These are phyloP conservation scores for Leucogyrophana mollusca DNA, from an alignment of 768 basidiomycete genomes.

Conservation along the genomic window DNA sequence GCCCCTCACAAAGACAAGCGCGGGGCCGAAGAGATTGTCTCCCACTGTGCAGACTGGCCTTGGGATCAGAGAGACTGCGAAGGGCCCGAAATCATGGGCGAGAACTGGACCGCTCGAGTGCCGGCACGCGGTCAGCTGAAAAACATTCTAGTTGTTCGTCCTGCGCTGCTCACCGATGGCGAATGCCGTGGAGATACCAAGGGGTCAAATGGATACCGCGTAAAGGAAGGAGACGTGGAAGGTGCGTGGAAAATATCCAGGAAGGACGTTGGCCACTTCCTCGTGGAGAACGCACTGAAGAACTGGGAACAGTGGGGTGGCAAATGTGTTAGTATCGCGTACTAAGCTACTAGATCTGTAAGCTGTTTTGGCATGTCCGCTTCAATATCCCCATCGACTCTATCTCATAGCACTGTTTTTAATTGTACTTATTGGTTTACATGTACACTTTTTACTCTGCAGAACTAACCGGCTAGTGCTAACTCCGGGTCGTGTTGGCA, in stretches of 20 bases:
- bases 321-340: conserved; percentile 48
- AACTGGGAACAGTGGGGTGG: conserved; percentile 56
- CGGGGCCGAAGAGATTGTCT: conserved; percentile 51
- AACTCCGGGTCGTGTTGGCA: too few species aligned
- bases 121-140: conserved; percentile 46
- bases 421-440: too few species aligned
- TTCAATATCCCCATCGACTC: too few species aligned
- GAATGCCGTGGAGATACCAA: conserved; percentile 34
- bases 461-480: too few species aligned
- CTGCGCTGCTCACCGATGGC: conserved; percentile 62
- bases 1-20: conserved; percentile 60
- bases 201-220: conserved; percentile 36
- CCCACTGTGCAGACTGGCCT: conserved; percentile 46
- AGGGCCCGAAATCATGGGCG: conserved; percentile 40
- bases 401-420: too few species aligned
- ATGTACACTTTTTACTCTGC: too few species aligned
- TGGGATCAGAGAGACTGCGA: conserved; percentile 50
- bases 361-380: too few species aligned
- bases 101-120: conserved; percentile 40
- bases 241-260: conserved; percentile 53
- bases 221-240: conserved; percentile 38
- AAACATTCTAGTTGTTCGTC: conserved; percentile 46
- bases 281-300: conserved; percentile 44
- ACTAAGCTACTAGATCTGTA: too few species aligned
- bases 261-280: conserved; percentile 64